phyloP scores from a whole-genome alignment of 306 rosid species.

The Lathyrus aphaca region DNA sequence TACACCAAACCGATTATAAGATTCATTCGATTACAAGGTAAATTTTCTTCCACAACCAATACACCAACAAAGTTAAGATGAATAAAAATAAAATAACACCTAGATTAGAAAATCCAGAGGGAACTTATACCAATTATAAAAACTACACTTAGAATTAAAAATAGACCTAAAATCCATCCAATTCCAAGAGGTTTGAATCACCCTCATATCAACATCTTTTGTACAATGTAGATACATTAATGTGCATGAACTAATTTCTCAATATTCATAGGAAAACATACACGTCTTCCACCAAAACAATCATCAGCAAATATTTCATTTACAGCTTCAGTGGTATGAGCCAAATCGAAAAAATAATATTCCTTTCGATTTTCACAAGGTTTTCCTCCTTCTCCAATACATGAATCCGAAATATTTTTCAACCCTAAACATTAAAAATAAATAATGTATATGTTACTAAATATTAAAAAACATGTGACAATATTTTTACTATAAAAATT shows the following conservation, averaged over 20 bases:
- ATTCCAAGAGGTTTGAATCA: no score
- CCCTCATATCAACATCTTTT: no score
- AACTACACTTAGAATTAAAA: no score
- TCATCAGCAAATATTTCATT: neutral
- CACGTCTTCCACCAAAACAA: neutral
- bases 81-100: no score
- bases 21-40: no score
- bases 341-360: conserved; percentile 2
- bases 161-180: no score
- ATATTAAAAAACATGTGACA: neutral
- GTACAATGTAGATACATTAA: no score
- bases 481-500: neutral
- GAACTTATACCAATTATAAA: no score
- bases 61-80: no score
- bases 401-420: neutral
- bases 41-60: no score
- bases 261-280: conserved; percentile 11
- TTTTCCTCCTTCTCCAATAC: conserved; percentile 7
- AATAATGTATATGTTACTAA: neutral
- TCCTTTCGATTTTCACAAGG: conserved; percentile 13
- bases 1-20: no score
- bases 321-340: neutral
- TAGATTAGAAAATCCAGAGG: no score
- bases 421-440: neutral
- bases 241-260: neutral